Base-by-base conservation (phyloP, 176 grass and related monocot species). In the Lolium rigidum region DNA sequence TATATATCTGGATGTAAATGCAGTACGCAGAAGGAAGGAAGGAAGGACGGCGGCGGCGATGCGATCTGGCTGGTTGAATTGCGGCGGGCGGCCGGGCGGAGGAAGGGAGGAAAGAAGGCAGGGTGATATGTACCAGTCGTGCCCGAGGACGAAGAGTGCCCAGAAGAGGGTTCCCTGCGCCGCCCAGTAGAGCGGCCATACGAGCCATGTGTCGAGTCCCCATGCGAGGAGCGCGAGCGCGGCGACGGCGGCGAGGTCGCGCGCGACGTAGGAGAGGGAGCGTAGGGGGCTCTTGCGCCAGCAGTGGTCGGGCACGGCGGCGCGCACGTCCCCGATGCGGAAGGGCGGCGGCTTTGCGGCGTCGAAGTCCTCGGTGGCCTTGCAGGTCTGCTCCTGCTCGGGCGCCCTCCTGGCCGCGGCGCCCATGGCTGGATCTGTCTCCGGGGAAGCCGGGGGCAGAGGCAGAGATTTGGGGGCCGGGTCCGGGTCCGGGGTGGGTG, bases 161-260 rank as follows among this genome's bases (percentile, higher is more conserved):
- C 95, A 98, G 86, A 98, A 97, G 87, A 97, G 93, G 58, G 91
- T 95, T 11, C 95, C 95, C 83, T 97, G 95, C 60, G 91, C 91
- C 2, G 84, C 83, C 95, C 95, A 95, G 80, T 97, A 95, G 75
- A 93, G 2, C 5, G 92, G 89, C 95, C 95, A 98, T 1, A 82
- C 4, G 14, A 54, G 13, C 87, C 91, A 95, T 18, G 12, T 47
- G 46, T 91, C 82, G 2, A 68, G 1, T 4, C 8, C 10, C 50
- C 31, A n/a, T 3, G 91, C 90, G 12, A 67, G 66, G 1, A 13
- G 18, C 7, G 70, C 82, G 5, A 98, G 90, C 55, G 12, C 79
- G 11, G 74, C 81, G 21, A 88, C 89, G 46, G 48, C 62, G 4
- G 62, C 84, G 0, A 83, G 50, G 81, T 98, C 96, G 10, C 93